phyloP scores from a whole-genome alignment of 208 protist genomes.

The Acanthamoeba castellanii region DNA sequence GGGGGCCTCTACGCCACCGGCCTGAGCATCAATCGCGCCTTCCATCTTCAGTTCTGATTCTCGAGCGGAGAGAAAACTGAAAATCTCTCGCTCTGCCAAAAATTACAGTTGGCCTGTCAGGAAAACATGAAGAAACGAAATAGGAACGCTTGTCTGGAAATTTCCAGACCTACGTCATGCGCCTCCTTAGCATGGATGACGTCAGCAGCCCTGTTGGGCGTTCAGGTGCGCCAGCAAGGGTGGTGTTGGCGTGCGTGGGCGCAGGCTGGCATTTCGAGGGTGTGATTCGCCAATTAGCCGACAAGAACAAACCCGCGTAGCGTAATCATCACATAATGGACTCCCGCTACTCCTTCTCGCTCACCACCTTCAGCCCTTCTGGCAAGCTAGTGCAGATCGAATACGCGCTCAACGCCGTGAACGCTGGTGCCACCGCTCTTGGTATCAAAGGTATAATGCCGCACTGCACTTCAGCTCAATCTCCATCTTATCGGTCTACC shows the following conservation, averaged over 20 bases:
- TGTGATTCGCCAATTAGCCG: not conserved
- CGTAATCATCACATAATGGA: conserved; percentile 25
- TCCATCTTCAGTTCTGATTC: conserved; percentile 2
- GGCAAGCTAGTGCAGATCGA: conserved; percentile 99
- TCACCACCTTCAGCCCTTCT: conserved; percentile 99
- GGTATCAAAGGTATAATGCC: conserved; percentile 91
- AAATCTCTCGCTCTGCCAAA: not conserved
- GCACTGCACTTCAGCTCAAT: no score
- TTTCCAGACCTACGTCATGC: not conserved
- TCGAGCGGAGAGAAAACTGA: not conserved
- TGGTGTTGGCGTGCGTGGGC: not conserved
- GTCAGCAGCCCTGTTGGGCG: not conserved
- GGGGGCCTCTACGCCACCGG: not conserved
- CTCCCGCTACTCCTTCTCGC: conserved; percentile 92
- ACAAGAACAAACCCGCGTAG: not conserved
- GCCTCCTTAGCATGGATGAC: not conserved
- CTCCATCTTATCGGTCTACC: not conserved
- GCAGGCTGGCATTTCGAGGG: not conserved
- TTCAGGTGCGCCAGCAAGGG: not conserved
- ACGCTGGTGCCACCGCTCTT: conserved; percentile 90
- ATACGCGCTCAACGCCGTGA: conserved; percentile 98
- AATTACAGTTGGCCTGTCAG: not conserved
- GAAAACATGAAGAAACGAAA: not conserved
- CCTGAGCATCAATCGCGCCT: not conserved
- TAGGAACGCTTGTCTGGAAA: not conserved